Percentiles rank a stretch among this genome's conserved stretches.
These are phyloP conservation scores for Onygenales sp. DNA, from an alignment of 2,329 filamentous ascomycete genomes.

Conservation along the genomic window DNA sequence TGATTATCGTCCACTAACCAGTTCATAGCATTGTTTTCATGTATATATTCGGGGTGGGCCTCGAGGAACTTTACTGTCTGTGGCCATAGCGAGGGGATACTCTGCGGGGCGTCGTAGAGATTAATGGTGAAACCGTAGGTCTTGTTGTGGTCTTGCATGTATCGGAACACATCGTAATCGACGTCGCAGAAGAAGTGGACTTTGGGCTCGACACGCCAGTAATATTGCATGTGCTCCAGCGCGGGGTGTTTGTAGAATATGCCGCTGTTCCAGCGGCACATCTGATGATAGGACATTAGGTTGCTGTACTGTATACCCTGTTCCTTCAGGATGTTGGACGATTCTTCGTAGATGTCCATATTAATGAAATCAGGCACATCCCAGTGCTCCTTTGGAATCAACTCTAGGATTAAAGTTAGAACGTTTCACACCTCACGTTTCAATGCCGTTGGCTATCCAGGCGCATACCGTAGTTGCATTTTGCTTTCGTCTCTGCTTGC, in stretches of 20 bases:
- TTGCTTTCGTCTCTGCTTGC: slow-evolving; percentile 72
- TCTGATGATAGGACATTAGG: slow-evolving; percentile 89
- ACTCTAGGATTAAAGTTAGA: slow-evolving; percentile 45
- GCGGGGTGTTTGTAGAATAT: slow-evolving; percentile 96
- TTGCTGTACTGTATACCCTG: slow-evolving; percentile 83
- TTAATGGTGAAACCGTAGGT: slow-evolving; percentile 99
- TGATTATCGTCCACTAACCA: slow-evolving; percentile 75
- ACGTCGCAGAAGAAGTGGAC: slow-evolving; percentile 99
- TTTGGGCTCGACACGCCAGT: slow-evolving; percentile 98
- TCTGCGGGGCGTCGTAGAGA: slow-evolving; percentile 83
- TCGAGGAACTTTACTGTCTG: slow-evolving; percentile 85
- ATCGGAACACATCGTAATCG: slow-evolving; percentile 96
- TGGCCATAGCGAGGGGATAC: slow-evolving; percentile 86
- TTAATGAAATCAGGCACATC: slow-evolving; percentile 87
- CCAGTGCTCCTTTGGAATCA: slow-evolving; percentile 95
- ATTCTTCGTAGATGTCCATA: slow-evolving; percentile 73
- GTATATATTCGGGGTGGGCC: slow-evolving; percentile 69
- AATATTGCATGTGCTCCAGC: slow-evolving; percentile 72
- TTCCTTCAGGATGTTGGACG: slow-evolving; percentile 70
- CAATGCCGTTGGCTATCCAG: not conserved
- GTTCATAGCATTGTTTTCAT: slow-evolving; percentile 72
- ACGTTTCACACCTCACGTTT: slow-evolving; percentile 1
- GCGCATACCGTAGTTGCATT: slow-evolving; percentile 67
- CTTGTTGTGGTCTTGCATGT: slow-evolving; percentile 97
- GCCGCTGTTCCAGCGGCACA: slow-evolving; percentile 98